Conservation (phyloP, 305 asterid genomes). For the Fraxinus albicans region DNA sequence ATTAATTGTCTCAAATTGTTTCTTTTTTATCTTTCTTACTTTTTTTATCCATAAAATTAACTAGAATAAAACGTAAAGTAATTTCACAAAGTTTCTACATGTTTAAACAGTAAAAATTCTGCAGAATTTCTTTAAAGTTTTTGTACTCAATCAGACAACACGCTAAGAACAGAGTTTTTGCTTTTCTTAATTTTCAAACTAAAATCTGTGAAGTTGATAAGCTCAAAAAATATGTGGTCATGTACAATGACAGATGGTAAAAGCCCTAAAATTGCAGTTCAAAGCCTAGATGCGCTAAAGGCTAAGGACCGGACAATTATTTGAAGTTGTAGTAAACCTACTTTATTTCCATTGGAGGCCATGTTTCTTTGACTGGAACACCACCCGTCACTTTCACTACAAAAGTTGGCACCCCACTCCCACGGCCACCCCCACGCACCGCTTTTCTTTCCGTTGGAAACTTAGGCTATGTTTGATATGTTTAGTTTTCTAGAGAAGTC, state of each 20-base stretch:
- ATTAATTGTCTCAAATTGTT: too few relatives aligned
- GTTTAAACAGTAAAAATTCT: too few relatives aligned
- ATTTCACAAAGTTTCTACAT: too few relatives aligned
- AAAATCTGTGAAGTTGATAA: not conserved
- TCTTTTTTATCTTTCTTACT: too few relatives aligned
- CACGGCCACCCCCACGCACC: not conserved
- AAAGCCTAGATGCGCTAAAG: not conserved
- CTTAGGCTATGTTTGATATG: too few relatives aligned
- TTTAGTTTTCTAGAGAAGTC: too few relatives aligned
- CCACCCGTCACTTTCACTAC: conserved; percentile 11
- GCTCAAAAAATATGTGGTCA: not conserved
- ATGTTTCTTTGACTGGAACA: conserved; percentile 38
- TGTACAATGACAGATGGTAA: not conserved
- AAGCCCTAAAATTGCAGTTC: conserved; percentile 21
- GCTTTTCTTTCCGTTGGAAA: not conserved
- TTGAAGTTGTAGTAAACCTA: conserved; percentile 26
- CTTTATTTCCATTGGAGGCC: conserved; percentile 28
- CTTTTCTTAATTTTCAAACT: not conserved
- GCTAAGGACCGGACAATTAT: conserved; percentile 31
- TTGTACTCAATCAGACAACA: too few relatives aligned
- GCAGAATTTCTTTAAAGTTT: too few relatives aligned
- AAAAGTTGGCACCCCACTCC: not conserved
- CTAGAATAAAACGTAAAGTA: too few relatives aligned
- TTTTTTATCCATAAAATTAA: too few relatives aligned
- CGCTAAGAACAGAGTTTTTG: not conserved